A percentile compares a stretch with the other conserved stretches of the same genome.
These are phyloP conservation scores for Nicotiana knightiana DNA, from an alignment of 257 asterid species.

Conservation along the genomic window DNA sequence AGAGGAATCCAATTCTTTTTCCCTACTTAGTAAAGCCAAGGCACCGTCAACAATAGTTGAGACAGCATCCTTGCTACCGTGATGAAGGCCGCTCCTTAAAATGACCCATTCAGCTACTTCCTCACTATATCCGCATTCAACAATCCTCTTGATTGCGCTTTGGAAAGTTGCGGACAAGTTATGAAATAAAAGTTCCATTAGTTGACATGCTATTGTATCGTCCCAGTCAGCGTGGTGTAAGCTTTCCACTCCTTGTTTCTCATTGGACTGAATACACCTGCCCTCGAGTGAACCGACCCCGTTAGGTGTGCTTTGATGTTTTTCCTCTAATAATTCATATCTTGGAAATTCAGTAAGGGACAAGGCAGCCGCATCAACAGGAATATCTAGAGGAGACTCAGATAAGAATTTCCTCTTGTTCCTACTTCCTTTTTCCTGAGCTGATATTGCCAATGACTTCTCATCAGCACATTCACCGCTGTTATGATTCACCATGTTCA, in stretches of 20 bases:
- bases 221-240: conserved; percentile 52
- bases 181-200: conserved; percentile 45
- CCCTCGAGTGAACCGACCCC: conserved; percentile 34
- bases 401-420: conserved; percentile 65
- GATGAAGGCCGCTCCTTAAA: conserved; percentile 44
- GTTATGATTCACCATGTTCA: conserved; percentile 32
- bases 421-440: conserved; percentile 45
- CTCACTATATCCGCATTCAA: conserved; percentile 47
- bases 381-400: conserved; percentile 34
- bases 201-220: conserved; percentile 42
- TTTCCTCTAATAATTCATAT: conserved; percentile 52
- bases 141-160: conserved; percentile 51
- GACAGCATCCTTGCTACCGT: conserved; percentile 56
- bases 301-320: conserved; percentile 20
- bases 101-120: conserved; percentile 69
- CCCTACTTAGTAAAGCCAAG: conserved; percentile 41
- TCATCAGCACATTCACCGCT: conserved; percentile 26
- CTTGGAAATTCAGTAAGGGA: conserved; percentile 54
- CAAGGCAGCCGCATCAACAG: conserved; percentile 24
- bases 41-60: conserved; percentile 68
- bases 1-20: conserved; percentile 30
- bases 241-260: conserved; percentile 30
- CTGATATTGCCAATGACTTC: conserved; percentile 15
- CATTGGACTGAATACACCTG: conserved; percentile 20
- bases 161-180: conserved; percentile 33